Percentiles rank a stretch among this genome's conserved stretches.
These are phyloP conservation scores for Eleusine indica DNA, from an alignment of 176 grass and related monocot species.

Conservation along the genomic window DNA sequence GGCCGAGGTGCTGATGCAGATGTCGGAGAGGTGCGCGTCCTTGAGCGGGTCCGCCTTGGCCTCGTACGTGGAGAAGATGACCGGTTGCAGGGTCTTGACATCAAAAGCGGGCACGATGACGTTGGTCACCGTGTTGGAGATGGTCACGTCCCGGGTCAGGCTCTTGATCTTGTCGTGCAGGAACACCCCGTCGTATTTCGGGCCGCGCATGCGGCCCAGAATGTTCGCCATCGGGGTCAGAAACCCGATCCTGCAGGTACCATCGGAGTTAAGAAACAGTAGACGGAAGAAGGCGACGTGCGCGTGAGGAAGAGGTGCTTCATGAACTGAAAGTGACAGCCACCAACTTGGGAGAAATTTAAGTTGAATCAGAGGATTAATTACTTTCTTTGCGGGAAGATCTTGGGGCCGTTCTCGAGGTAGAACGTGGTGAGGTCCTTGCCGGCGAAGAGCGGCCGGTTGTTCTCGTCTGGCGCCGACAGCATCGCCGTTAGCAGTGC, in stretches of 20 bases:
- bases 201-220: neutral
- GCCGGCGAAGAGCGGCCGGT: conserved; percentile 58
- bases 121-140: conserved; percentile 60
- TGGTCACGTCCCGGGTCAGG: conserved; percentile 22
- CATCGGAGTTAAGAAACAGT: too few species aligned
- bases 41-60: neutral
- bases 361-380: too few species aligned
- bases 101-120: conserved; percentile 65
- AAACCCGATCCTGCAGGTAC: neutral
- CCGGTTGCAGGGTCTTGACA: conserved; percentile 56
- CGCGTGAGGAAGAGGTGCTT: too few species aligned
- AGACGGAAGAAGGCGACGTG: neutral
- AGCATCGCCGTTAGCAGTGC: conserved; percentile 58
- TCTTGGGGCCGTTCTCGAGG: conserved; percentile 60
- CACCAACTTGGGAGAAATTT: neutral
- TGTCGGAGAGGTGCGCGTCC: too few species aligned
- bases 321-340: conserved; percentile 1
- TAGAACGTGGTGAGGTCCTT: conserved; percentile 61
- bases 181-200: conserved; percentile 59
- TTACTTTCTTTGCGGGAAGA: conserved; percentile 42
- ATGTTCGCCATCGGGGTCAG: neutral
- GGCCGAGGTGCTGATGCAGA: too few species aligned
- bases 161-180: conserved; percentile 54
- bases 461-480: conserved; percentile 48
- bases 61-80: conserved; percentile 69